Conservation (phyloP, 1,284 basidiomycete species). For the Tranzscheliella williamsii region DNA sequence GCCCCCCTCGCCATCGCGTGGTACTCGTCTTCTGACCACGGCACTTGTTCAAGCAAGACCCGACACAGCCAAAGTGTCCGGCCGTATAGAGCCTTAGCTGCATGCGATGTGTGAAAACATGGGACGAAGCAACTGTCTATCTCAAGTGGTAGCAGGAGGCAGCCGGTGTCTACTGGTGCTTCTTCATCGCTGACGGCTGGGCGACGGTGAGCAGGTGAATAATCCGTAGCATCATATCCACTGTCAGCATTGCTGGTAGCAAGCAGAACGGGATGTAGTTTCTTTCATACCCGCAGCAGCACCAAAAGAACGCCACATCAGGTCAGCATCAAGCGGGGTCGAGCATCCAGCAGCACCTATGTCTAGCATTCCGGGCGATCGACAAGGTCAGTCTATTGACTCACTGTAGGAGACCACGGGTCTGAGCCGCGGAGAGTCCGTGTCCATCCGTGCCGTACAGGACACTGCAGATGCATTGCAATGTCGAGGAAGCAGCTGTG, state of each 20-base stretch:
- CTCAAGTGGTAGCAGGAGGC: no score
- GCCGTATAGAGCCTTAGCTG: no score
- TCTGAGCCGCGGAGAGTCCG: constrained; percentile 5
- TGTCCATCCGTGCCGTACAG: constrained; percentile 20
- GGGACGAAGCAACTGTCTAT: no score
- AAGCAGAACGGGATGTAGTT: constrained; percentile 36
- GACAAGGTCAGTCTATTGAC: no score
- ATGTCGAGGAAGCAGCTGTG: constrained; percentile 33
- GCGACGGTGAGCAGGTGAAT: constrained; percentile 1
- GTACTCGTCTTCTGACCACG: no score
- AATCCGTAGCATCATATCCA: constrained; percentile 31
- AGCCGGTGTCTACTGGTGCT: no score
- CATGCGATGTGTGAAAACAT: no score
- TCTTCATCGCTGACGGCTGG: neutral
- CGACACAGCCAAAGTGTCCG: no score
- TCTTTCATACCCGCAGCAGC: constrained; percentile 7
- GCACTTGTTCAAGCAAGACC: no score
- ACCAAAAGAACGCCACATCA: neutral
- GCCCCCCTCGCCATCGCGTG: no score
- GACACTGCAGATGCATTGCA: constrained; percentile 38
- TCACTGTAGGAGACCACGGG: constrained; percentile 22
- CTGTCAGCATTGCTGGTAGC: constrained; percentile 18
- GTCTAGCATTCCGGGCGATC: neutral
- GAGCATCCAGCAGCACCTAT: no score
- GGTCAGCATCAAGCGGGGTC: no score